Evolutionary conservation across 1,284 basidiomycete species (phyloP).

Genomic region (Ceratobasidium sp.): DNA sequence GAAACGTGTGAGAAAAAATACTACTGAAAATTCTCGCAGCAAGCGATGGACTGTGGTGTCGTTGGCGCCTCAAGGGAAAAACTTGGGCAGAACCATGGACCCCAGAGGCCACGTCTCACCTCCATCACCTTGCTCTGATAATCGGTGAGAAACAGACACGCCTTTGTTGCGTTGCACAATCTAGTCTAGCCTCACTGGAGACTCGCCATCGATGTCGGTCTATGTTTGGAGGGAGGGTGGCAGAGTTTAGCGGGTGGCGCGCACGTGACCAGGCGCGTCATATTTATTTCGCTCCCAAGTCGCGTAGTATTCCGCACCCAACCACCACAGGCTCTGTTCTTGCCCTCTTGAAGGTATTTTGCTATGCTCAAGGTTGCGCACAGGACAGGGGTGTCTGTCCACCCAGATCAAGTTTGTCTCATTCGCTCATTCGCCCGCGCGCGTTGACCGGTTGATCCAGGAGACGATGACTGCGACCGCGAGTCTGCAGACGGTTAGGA

Average conservation of each 20-base stretch:
- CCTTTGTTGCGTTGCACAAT: background rate
- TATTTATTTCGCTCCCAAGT: constrained; percentile 26
- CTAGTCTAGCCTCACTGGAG: background rate
- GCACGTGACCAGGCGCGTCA: constrained; percentile 16
- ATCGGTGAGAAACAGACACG: constrained; percentile 10
- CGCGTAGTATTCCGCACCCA: background rate
- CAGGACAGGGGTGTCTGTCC: background rate
- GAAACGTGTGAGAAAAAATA: background rate
- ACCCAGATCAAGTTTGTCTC: constrained; percentile 32
- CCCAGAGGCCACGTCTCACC: constrained; percentile 12
- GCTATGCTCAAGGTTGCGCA: constrained; percentile 1
- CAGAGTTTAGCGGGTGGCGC: too few species aligned
- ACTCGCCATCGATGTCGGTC: background rate
- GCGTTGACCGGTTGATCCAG: constrained; percentile 3
- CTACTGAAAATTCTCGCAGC: background rate
- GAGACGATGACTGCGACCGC: constrained; percentile 45
- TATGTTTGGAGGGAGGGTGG: background rate
- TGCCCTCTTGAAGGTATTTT: constrained; percentile 19
- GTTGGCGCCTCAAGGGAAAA: background rate
- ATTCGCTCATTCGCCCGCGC: background rate
- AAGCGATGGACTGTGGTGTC: too few species aligned
- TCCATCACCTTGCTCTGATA: background rate
- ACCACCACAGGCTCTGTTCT: constrained; percentile 28
- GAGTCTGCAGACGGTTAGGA: constrained; percentile 37
- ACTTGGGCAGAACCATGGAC: constrained; percentile 12